Base-by-base conservation (phyloP, 805 yeast species). In the Jamesozyma jinghongensis region DNA sequence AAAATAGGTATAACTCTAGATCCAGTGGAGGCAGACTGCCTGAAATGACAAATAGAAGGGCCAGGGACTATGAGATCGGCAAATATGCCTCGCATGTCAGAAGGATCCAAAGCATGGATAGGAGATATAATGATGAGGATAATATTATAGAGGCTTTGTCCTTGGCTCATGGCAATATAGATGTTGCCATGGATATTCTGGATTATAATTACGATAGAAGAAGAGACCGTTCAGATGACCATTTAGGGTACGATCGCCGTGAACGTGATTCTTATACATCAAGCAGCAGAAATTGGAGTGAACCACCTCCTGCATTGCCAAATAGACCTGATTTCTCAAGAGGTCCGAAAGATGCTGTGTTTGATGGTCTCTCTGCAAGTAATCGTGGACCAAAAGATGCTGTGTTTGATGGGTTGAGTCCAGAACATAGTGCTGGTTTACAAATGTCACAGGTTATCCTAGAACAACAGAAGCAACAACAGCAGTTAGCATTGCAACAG, bases 131-230 rank as follows among this genome's bases (percentile, higher is more conserved):
- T 50, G 60, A 58, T 17, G 74, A 80, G 56, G 66, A 68, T 32
- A 82, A 79, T 48, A 63, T 71, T 26, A 65, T 76, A 40, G 92
- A 84, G 52, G 84, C 87, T 20, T 66, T 84, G 46, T 63, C 67
- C 8, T 59, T 74, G 29, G 64, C 81, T 14, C 65, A 66, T 37
- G 94, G 94, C 13, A 74, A 77, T 53, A 53, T 81, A 10, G 70
- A 70, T 31, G 49, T 59, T 16, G 90, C 94, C 1, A 57, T 76
- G 27, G 79, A 74, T 32, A 71, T 81, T 22, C 63, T 81, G 42
- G 34, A 37, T 13, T 35, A 36, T 16, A 38, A 38, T 22, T 19
- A 17, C 25, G 36, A 36, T 18, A 12, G 31, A n/a, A 26, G 25
- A 10, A 25, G 36, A 19, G 19, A 19, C 10, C 11, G 16, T n/a